Base-by-base conservation (phyloP, 2,329 filamentous ascomycete species). In the Leptographium galeiforme region DNA sequence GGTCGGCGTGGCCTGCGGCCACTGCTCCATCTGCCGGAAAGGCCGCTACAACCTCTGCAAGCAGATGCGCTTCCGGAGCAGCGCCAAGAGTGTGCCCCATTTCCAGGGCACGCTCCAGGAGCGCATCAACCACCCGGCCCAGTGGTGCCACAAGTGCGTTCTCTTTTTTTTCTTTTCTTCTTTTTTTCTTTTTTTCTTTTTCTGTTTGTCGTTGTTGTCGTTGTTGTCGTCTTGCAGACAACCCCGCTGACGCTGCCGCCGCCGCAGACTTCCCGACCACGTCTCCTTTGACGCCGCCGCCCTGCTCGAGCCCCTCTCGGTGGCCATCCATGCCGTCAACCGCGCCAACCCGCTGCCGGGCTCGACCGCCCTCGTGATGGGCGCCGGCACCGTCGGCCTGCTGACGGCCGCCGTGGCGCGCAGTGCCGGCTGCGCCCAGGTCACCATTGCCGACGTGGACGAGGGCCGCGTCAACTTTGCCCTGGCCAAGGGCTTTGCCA, bases 41-140 rank as follows among this genome's bases (percentile, higher is more conserved):
- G 75, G 75, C n/a, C 67, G 75, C 47, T 83, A 82, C 62, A 82
- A 82, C 58, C 71, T 82, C 16, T 82, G 78, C 68, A 78, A 77
- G 63, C 74, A 72, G 63, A 73, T 82, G 72, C 72, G 74, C 45
- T 83, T 83, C 63, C 71, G 79, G 60, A 80, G 78, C 62, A 81
- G 76, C 57, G 79, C 77, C 53, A 81, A 81, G 63, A 78, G 73
- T 40, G 72, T 78, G n/a, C 79, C 79, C 55, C 79, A 82, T 61
- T 81, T 77, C 58, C 79, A 81, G 61, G 79, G 79, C 32, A 82
- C 79, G 7, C 66, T 83, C 6, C 79, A 82, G 60, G 78, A 82
- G 60, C 72, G 70, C 55, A 79, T 82, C 59, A 82, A 82, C 58
- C 79, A 82, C 61, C 79, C 77, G 6, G 79, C 78, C 7, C 65